Evolutionary conservation across 2,329 filamentous ascomycete species (phyloP).

Genomic region (Rhynchosporium graminicola): DNA sequence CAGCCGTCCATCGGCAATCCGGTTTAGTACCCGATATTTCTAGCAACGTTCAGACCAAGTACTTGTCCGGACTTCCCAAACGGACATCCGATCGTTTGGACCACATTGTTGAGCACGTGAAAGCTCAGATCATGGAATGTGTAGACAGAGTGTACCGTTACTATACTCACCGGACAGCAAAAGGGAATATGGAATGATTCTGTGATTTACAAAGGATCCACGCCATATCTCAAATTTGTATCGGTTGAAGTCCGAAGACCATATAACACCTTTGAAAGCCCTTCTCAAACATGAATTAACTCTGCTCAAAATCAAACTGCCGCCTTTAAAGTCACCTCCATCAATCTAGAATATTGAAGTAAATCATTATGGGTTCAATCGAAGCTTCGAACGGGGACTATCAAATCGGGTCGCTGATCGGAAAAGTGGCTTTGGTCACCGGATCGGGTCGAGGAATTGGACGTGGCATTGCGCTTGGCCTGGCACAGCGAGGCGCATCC

Average conservation of each 20-base stretch:
- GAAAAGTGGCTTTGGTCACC: constrained; percentile 79
- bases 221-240: background rate
- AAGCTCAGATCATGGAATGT: background rate
- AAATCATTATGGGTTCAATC: constrained; percentile 15
- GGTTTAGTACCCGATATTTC: background rate
- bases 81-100: constrained; percentile 6
- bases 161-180: constrained; percentile 1
- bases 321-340: background rate
- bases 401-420: constrained; percentile 17
- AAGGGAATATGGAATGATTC: too few species aligned
- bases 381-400: constrained; percentile 8
- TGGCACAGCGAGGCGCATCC: constrained; percentile 44
- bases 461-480: constrained; percentile 45
- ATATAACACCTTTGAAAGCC: background rate
- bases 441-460: constrained; percentile 81
- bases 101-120: background rate
- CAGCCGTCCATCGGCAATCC: constrained; percentile 5
- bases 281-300: background rate
- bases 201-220: background rate
- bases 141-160: background rate
- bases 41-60: background rate
- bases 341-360: background rate
- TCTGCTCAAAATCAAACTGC: background rate
- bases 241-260: background rate
- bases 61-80: background rate